Evolutionary conservation across 208 protist species (phyloP).

Genomic region (Leishmania amazonensis): DNA sequence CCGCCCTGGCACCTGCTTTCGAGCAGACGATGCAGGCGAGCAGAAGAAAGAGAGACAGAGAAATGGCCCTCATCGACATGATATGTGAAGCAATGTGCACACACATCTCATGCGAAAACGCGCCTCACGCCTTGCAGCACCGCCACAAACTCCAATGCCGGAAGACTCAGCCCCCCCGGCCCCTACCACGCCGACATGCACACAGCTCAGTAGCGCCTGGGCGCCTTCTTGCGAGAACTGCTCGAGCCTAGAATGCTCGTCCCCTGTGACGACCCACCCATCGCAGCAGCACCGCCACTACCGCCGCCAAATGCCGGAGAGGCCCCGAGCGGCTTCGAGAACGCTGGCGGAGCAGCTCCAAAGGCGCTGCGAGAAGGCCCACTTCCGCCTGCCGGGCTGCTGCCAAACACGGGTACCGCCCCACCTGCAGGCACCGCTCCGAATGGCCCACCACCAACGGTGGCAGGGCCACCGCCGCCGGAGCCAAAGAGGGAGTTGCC

Average conservation of each 20-base stretch:
- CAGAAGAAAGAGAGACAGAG: background rate
- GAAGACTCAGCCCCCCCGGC: background rate
- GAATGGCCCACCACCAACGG: background rate
- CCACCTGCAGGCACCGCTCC: constrained; percentile 7
- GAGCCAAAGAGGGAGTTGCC: background rate
- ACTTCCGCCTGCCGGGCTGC: background rate
- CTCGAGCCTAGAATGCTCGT: constrained; percentile 5
- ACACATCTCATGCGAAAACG: background rate
- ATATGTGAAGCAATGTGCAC: background rate
- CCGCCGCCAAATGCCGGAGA: constrained; percentile 6
- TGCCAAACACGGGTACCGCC: constrained; percentile 6
- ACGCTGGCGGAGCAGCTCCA: constrained; percentile 14
- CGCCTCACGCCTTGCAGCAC: background rate
- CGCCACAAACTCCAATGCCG: background rate
- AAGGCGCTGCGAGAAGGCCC: constrained; percentile 2
- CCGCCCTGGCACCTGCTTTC: background rate
- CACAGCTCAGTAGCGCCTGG: background rate
- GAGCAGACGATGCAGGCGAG: background rate
- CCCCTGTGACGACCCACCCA: background rate
- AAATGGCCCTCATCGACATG: background rate
- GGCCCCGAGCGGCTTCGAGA: background rate
- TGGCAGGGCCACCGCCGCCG: background rate
- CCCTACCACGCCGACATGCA: background rate
- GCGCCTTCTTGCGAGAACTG: constrained; percentile 1
- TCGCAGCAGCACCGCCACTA: background rate